phyloP scores from a whole-genome alignment of 1,284 basidiomycete genomes.

The Ganoderma multipileum region DNA sequence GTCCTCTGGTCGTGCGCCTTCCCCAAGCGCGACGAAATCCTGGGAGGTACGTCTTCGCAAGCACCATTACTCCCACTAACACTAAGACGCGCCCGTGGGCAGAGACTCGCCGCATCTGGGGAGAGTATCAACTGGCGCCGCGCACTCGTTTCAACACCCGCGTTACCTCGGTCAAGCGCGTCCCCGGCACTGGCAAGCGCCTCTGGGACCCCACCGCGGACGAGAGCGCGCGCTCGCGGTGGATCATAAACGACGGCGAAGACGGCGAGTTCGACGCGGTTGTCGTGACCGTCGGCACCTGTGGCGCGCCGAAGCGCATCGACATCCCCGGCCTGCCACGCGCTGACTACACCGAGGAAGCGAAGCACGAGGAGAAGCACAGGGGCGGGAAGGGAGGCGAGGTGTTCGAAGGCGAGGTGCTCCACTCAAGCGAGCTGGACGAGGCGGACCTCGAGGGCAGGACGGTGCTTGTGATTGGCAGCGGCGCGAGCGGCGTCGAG shows the following conservation, averaged over 20 bases:
- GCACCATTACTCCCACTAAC: background rate
- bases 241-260: conserved; percentile 50
- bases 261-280: conserved; percentile 22
- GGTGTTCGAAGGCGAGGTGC: conserved; percentile 50
- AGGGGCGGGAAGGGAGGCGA: conserved; percentile 32
- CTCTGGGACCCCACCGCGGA: conserved; percentile 36
- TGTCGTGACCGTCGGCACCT: conserved; percentile 16
- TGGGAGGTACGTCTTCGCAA: conserved; percentile 44
- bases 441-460: conserved; percentile 50
- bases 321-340: conserved; percentile 53
- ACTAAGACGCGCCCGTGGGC: background rate
- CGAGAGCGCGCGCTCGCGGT: conserved; percentile 42
- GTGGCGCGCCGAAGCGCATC: conserved; percentile 44
- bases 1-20: conserved; percentile 53
- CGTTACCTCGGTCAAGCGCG: conserved; percentile 46
- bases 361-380: conserved; percentile 20
- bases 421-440: conserved; percentile 62
- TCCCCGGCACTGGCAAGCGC: conserved; percentile 23
- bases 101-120: conserved; percentile 62
- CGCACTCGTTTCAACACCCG: conserved; percentile 57
- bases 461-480: conserved; percentile 59
- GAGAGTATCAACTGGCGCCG: conserved; percentile 57
- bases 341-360: background rate
- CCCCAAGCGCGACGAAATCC: conserved; percentile 63
- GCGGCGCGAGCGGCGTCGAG: conserved; percentile 68